Evolutionary conservation across 176 grass and related monocot genomes (phyloP).

Genomic region (Lolium rigidum): DNA sequence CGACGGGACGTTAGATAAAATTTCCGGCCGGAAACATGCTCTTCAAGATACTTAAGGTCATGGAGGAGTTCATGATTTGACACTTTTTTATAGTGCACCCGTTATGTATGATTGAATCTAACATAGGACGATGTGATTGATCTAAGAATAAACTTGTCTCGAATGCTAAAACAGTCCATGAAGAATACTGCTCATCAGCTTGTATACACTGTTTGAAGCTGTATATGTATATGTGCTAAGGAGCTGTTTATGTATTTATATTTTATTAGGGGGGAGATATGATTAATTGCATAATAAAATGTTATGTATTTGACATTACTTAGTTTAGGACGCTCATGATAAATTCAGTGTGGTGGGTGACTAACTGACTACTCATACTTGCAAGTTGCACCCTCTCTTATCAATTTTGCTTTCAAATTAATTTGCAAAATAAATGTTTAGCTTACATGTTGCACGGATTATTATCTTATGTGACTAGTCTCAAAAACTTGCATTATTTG

Average conservation of each 20-base stretch:
- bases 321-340: slow-evolving; percentile 1
- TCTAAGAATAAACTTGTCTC: not conserved
- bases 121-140: slow-evolving; percentile 21
- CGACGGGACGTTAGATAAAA: not conserved
- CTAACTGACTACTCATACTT: not conserved
- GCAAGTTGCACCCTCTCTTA: not conserved
- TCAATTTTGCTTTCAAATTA: not conserved
- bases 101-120: not conserved
- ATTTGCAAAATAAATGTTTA: not conserved
- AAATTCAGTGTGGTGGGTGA: not conserved
- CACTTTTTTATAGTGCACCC: not conserved
- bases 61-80: not conserved
- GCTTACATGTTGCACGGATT: not conserved
- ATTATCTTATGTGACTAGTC: not conserved
- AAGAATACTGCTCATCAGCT: slow-evolving; percentile 10
- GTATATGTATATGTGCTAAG: too few relatives aligned
- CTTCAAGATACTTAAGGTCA: not conserved
- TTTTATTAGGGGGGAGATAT: not conserved
- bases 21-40: not conserved
- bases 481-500: not conserved
- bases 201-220: not conserved
- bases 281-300: slow-evolving; percentile 42
- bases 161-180: slow-evolving; percentile 28
- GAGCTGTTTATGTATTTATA: too few relatives aligned
- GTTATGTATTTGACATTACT: not conserved